phyloP scores from a whole-genome alignment of 108 stramenopile genomes.

The Conticribra guillardii region DNA sequence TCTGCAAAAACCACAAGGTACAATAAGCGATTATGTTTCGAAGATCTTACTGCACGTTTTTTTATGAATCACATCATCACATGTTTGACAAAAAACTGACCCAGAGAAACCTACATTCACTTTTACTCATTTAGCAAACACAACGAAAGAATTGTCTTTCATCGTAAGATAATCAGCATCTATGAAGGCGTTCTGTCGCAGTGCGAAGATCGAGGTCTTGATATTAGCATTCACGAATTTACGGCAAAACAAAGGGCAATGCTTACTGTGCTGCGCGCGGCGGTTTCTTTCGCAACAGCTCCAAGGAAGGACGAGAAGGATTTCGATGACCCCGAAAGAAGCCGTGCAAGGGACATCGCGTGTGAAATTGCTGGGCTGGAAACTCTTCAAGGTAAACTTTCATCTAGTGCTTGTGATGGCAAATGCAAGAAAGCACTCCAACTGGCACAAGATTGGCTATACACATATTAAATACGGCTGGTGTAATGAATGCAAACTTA shows the following conservation, averaged over 20 bases:
- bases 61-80: too few species aligned
- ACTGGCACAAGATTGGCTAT: constrained; percentile 28
- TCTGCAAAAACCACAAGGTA: constrained; percentile 19
- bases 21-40: too few species aligned
- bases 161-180: constrained; percentile 42
- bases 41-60: too few species aligned
- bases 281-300: constrained; percentile 43
- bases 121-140: constrained; percentile 40
- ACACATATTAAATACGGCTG: constrained; percentile 2
- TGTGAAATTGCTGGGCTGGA: constrained; percentile 34
- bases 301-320: constrained; percentile 17
- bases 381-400: constrained; percentile 10
- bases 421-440: constrained; percentile 32
- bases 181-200: constrained; percentile 47
- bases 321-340: constrained; percentile 5
- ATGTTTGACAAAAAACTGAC: too few species aligned
- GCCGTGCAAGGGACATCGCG: constrained; percentile 24
- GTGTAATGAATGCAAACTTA: too few species aligned
- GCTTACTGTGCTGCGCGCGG: constrained; percentile 50
- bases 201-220: constrained; percentile 45
- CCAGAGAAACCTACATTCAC: too few species aligned
- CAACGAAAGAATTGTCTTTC: constrained; percentile 16
- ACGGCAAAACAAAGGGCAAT: constrained; percentile 42
- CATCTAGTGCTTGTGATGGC: constrained; percentile 19
- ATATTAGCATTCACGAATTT: constrained; percentile 42